Evolutionary conservation across 2,329 filamentous ascomycete species (phyloP).

Genomic region (Colletotrichum lindemuthianum): DNA sequence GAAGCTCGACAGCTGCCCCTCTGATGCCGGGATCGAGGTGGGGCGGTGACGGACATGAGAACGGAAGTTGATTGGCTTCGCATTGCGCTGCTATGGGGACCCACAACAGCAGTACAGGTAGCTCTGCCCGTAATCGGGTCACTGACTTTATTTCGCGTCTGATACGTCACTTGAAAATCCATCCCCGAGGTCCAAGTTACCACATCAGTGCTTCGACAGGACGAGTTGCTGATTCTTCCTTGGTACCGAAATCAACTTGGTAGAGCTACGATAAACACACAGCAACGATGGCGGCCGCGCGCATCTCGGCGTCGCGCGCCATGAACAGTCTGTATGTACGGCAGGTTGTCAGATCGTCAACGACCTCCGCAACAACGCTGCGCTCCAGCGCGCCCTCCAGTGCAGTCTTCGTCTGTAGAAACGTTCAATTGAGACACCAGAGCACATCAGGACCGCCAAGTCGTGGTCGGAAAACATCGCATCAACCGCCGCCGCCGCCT

Average conservation of each 20-base stretch:
- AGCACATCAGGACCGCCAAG: conserved; percentile 6
- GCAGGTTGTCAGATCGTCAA: conserved; percentile 7
- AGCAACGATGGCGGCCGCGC: conserved; percentile 28
- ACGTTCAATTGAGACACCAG: conserved; percentile 14
- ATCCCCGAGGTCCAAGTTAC: background rate
- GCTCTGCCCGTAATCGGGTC: background rate
- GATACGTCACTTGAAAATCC: conserved; percentile 24
- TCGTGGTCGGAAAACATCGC: conserved; percentile 5
- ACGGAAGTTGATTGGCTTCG: conserved; percentile 15
- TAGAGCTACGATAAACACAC: background rate
- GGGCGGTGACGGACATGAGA: conserved; percentile 26
- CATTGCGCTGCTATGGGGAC: background rate
- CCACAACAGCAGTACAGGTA: conserved; percentile 27
- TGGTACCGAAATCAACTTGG: background rate
- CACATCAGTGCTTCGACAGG: background rate
- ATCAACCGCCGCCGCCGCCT: conserved; percentile 39
- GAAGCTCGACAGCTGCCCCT: conserved; percentile 33
- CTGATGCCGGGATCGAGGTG: conserved; percentile 24
- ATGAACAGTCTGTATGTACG: conserved; percentile 18
- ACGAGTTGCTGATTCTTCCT: background rate
- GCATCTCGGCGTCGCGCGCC: conserved; percentile 27
- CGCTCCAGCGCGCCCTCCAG: conserved; percentile 5
- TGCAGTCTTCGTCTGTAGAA: background rate
- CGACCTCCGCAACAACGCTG: background rate
- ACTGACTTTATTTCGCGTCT: conserved; percentile 4